These are phyloP conservation scores for Scheffersomyces lignosus DNA, from an alignment of 805 yeast genomes.

Conservation along the genomic window DNA sequence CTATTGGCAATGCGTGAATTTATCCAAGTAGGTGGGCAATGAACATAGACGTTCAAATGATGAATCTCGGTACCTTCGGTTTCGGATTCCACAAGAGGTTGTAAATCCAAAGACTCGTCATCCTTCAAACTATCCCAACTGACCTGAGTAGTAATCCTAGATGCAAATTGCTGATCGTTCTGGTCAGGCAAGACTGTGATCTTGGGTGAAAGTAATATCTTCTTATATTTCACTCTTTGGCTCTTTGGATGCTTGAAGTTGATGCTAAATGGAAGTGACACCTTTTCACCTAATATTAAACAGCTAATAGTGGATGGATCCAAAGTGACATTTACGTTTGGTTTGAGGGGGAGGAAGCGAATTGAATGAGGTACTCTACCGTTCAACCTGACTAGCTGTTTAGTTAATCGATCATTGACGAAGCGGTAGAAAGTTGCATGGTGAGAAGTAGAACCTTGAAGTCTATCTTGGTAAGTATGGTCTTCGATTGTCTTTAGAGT, in stretches of 20 bases:
- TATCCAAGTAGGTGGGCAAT: conserved; percentile 15
- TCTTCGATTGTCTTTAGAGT: no score
- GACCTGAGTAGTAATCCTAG: conserved; percentile 15
- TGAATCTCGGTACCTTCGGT: conserved; percentile 4
- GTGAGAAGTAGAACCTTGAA: neutral
- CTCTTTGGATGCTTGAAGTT: conserved; percentile 14
- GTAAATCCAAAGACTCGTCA: conserved; percentile 35
- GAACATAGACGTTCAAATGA: conserved; percentile 22
- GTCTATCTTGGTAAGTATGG: no score
- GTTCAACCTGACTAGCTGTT: neutral
- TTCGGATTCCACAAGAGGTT: conserved; percentile 9
- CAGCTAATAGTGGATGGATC: conserved; percentile 5
- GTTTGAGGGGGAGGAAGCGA: conserved; percentile 12
- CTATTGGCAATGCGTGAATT: conserved; percentile 6
- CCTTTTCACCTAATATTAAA: conserved; percentile 32
- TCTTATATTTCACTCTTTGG: conserved; percentile 15
- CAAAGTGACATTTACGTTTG: conserved; percentile 18
- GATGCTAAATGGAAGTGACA: conserved; percentile 20
- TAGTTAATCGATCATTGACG: neutral
- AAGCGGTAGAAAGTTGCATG: neutral
- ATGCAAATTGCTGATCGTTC: conserved; percentile 12
- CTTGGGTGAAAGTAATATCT: conserved; percentile 21
- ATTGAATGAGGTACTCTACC: neutral
- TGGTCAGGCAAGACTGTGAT: conserved; percentile 14
- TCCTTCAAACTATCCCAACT: conserved; percentile 41